These are phyloP conservation scores for Penicillium tannophilum DNA, from an alignment of 495 filamentous ascomycete genomes.

Conservation along the genomic window DNA sequence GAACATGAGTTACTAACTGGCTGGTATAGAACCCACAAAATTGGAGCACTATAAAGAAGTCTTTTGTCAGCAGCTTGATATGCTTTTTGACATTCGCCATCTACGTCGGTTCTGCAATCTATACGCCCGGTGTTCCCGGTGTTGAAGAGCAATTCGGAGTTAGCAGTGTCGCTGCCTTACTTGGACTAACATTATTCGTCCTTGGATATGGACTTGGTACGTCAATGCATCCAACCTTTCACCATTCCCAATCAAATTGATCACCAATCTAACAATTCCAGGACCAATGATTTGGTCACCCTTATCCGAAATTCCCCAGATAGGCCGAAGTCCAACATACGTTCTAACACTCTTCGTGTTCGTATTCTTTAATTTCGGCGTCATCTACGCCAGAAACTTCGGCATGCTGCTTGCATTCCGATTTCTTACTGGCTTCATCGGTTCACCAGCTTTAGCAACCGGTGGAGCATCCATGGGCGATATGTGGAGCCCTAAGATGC, in stretches of 20 bases:
- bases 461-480: slow-evolving; percentile 37
- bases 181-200: slow-evolving; percentile 56
- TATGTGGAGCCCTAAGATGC: slow-evolving; percentile 29
- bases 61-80: slow-evolving; percentile 22
- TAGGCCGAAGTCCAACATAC: slow-evolving; percentile 55
- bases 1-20: neutral
- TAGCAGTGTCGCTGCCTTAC: slow-evolving; percentile 44
- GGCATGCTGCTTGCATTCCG: slow-evolving; percentile 56
- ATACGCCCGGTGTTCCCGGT: slow-evolving; percentile 25
- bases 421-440: slow-evolving; percentile 56
- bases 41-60: slow-evolving; percentile 38
- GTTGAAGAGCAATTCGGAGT: slow-evolving; percentile 48
- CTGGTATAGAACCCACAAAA: slow-evolving; percentile 49
- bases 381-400: slow-evolving; percentile 50
- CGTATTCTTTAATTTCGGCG: slow-evolving; percentile 52
- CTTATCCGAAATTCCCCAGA: slow-evolving; percentile 50
- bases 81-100: slow-evolving; percentile 35
- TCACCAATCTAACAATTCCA: neutral
- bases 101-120: slow-evolving; percentile 39
- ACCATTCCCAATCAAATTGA: neutral
- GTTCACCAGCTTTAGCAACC: slow-evolving; percentile 52
- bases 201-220: slow-evolving; percentile 41
- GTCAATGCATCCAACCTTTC: neutral
- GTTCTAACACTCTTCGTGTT: slow-evolving; percentile 50
- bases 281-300: slow-evolving; percentile 52